Conservation (phyloP, 345 rosid genomes). For the Syzygium grande region DNA sequence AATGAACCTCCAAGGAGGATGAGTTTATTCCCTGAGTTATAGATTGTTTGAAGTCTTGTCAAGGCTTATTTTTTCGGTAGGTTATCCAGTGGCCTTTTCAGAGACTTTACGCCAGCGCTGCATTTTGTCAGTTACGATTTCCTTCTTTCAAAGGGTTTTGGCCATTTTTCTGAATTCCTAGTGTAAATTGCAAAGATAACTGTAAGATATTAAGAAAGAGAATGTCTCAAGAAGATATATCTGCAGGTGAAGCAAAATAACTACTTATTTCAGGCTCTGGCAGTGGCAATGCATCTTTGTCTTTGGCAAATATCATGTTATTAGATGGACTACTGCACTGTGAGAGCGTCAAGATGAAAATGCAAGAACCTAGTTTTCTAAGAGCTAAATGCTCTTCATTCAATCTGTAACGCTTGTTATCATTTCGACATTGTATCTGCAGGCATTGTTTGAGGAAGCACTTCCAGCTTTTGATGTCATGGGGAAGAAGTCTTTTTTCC, state of each 20-base stretch:
- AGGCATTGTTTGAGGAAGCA: constrained; percentile 69
- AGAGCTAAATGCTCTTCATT: not conserved
- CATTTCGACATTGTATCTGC: not conserved
- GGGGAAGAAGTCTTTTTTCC: constrained; percentile 85
- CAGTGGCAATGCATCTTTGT: not conserved
- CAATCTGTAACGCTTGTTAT: not conserved
- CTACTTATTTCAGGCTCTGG: not conserved
- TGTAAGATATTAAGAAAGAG: not conserved
- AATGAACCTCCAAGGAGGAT: not conserved
- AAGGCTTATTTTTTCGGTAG: not conserved
- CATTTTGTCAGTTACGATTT: not conserved
- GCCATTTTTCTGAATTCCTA: not conserved
- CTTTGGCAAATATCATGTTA: not conserved
- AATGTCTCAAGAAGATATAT: not conserved
- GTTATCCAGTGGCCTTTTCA: not conserved
- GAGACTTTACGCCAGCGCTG: not conserved
- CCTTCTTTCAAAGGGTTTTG: not conserved
- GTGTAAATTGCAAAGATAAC: not conserved
- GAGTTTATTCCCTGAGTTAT: not conserved
- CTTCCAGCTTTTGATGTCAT: constrained; percentile 70
- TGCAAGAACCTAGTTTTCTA: not conserved
- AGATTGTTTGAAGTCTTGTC: not conserved
- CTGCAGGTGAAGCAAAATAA: not conserved
- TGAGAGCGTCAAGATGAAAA: not conserved
- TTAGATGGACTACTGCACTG: not conserved